Percentiles rank a stretch among this genome's conserved stretches.
phyloP scores from a whole-genome alignment of 169 alveolate genomes.

The Plasmodium vinckei region DNA sequence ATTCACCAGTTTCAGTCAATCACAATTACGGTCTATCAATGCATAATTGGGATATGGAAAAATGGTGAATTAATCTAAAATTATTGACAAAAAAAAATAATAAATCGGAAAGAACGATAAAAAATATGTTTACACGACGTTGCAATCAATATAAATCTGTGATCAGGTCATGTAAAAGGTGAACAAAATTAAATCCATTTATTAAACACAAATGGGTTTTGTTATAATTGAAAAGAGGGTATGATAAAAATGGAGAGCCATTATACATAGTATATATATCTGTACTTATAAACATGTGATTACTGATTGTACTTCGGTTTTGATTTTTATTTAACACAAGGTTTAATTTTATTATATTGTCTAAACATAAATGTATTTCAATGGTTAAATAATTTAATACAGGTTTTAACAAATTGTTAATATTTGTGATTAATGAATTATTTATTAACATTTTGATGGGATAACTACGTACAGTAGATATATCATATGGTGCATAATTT shows the following conservation, averaged over 20 bases:
- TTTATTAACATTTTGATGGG: conserved; percentile 6
- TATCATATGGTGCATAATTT: not conserved
- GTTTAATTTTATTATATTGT: conserved; percentile 22
- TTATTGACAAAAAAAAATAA: too few relatives aligned
- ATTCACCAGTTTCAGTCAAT: too few relatives aligned
- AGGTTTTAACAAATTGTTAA: conserved; percentile 3
- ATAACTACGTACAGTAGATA: conserved; percentile 45
- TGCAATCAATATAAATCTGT: conserved; percentile 17
- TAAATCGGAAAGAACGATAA: too few relatives aligned
- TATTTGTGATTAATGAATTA: not conserved
- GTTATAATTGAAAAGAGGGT: conserved; percentile 23
- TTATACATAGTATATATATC: conserved; percentile 39
- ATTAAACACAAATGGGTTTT: conserved; percentile 18
- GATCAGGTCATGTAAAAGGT: conserved; percentile 31
- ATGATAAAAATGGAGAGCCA: conserved; percentile 39
- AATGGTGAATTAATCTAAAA: too few relatives aligned
- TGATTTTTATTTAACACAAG: conserved; percentile 6
- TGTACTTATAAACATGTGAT: conserved; percentile 17
- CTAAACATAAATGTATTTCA: conserved; percentile 31
- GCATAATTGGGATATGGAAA: too few relatives aligned
- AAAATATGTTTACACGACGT: too few relatives aligned
- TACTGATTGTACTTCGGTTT: conserved; percentile 11
- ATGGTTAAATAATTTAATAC: conserved; percentile 26
- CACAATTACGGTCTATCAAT: too few relatives aligned
- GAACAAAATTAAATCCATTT: conserved; percentile 23